Conservation (phyloP, 1,139 yeast genomes). For the Hyphopichia fennica region DNA sequence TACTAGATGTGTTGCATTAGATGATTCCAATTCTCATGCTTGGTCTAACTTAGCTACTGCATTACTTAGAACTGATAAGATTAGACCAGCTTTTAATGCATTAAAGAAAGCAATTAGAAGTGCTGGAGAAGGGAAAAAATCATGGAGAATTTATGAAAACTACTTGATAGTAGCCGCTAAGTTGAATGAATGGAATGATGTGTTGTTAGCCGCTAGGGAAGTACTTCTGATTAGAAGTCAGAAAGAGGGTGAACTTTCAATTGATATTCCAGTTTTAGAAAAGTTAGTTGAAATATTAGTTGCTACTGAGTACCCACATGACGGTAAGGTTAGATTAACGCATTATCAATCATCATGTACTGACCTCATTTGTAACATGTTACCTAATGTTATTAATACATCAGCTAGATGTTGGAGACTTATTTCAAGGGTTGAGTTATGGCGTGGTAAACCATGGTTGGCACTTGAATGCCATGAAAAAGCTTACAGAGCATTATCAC, state of each 20-base stretch:
- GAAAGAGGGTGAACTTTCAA: slow-evolving; percentile 60
- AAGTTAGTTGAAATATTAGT: slow-evolving; percentile 68
- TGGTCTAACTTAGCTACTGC: slow-evolving; percentile 97
- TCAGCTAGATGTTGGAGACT: slow-evolving; percentile 81
- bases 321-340: slow-evolving; percentile 38
- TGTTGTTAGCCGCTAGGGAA: slow-evolving; percentile 66
- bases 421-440: slow-evolving; percentile 78
- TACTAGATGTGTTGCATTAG: slow-evolving; percentile 85
- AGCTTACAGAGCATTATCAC: slow-evolving; percentile 74
- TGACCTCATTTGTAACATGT: slow-evolving; percentile 62
- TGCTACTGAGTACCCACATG: slow-evolving; percentile 48
- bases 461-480: slow-evolving; percentile 85
- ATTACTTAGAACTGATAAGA: slow-evolving; percentile 60
- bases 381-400: slow-evolving; percentile 70
- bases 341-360: slow-evolving; percentile 68
- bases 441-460: slow-evolving; percentile 88
- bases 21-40: slow-evolving; percentile 76
- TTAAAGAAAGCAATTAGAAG: slow-evolving; percentile 71
- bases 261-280: slow-evolving; percentile 78
- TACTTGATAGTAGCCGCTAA: slow-evolving; percentile 80
- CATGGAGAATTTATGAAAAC: slow-evolving; percentile 93
- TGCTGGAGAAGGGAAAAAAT: slow-evolving; percentile 63
- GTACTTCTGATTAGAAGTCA: slow-evolving; percentile 50
- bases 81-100: slow-evolving; percentile 80
- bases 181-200: slow-evolving; percentile 85